phyloP scores from a whole-genome alignment of 2,329 filamentous ascomycete genomes.

The Botryotinia narcissicola region DNA sequence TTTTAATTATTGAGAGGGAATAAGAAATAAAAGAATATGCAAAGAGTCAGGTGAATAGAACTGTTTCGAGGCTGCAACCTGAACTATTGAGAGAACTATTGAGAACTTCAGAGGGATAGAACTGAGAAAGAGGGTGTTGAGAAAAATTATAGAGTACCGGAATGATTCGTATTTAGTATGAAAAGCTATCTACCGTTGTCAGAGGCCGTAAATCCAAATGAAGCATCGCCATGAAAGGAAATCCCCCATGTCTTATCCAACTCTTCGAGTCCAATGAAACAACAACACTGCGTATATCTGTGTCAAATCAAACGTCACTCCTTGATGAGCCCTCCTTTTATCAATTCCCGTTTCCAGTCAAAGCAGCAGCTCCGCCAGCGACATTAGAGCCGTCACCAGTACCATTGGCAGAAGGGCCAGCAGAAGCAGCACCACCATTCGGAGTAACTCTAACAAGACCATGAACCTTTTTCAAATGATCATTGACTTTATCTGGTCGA shows the following conservation, averaged over 20 bases:
- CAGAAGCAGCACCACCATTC: neutral
- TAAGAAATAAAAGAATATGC: neutral
- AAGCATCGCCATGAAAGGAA: slow-evolving; percentile 1
- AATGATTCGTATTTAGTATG: neutral
- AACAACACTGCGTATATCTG: neutral
- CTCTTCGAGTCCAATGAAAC: neutral
- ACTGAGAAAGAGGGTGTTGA: too few species aligned
- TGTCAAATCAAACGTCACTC: neutral
- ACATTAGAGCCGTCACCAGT: too few species aligned
- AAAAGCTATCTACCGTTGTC: neutral
- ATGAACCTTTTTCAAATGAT: slow-evolving; percentile 9
- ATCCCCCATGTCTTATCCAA: neutral
- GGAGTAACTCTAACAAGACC: neutral
- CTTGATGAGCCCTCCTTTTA: too few species aligned
- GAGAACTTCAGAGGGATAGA: neutral
- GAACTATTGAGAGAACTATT: neutral
- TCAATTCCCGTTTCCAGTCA: neutral
- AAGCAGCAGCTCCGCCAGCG: neutral
- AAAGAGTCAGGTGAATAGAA: neutral
- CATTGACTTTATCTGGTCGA: slow-evolving; percentile 1
- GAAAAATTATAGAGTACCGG: neutral
- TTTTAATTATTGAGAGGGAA: neutral
- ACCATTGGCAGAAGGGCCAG: neutral
- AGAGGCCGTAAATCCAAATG: neutral
- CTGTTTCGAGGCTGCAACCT: neutral